Conservation (phyloP, 2,329 filamentous ascomycete genomes). For the Leptographium radiaticola region DNA sequence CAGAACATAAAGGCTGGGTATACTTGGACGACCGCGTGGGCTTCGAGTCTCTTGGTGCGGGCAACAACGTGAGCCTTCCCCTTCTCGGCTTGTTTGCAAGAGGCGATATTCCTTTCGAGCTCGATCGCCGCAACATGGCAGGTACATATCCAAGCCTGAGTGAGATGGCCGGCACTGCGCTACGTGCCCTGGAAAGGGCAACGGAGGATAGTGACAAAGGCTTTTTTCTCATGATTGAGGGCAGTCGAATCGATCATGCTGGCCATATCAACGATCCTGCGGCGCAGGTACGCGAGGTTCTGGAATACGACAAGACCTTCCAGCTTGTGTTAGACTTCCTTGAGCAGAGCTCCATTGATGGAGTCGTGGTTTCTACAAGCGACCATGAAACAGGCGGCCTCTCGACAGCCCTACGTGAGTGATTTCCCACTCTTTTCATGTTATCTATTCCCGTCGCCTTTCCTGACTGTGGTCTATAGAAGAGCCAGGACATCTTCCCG, state of each 20-base stretch:
- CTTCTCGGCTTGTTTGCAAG: slow-evolving; percentile 75
- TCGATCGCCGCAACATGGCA: slow-evolving; percentile 70
- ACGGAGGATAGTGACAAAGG: slow-evolving; percentile 77
- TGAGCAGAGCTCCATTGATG: slow-evolving; percentile 56
- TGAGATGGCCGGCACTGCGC: slow-evolving; percentile 78
- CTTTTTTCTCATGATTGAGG: slow-evolving; percentile 98
- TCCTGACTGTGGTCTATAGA: slow-evolving; percentile 25
- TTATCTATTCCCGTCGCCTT: not conserved
- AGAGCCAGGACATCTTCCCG: slow-evolving; percentile 36
- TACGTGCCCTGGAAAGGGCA: slow-evolving; percentile 66
- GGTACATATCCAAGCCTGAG: slow-evolving; percentile 77
- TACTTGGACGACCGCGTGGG: slow-evolving; percentile 60
- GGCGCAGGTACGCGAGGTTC: slow-evolving; percentile 77
- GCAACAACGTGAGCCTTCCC: slow-evolving; percentile 59
- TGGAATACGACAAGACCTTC: slow-evolving; percentile 90
- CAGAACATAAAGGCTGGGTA: slow-evolving; percentile 63
- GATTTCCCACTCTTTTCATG: not conserved
- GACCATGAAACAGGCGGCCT: slow-evolving; percentile 96
- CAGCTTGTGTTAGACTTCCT: slow-evolving; percentile 75
- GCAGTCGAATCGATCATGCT: slow-evolving; percentile 89
- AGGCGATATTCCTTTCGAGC: slow-evolving; percentile 79
- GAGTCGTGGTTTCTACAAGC: slow-evolving; percentile 76
- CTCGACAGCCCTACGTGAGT: slow-evolving; percentile 61
- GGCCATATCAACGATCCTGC: slow-evolving; percentile 77
- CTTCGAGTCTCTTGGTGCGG: slow-evolving; percentile 62